Base-by-base conservation (phyloP, 495 filamentous ascomycete genomes). In the Penicillium simplicissimum region DNA sequence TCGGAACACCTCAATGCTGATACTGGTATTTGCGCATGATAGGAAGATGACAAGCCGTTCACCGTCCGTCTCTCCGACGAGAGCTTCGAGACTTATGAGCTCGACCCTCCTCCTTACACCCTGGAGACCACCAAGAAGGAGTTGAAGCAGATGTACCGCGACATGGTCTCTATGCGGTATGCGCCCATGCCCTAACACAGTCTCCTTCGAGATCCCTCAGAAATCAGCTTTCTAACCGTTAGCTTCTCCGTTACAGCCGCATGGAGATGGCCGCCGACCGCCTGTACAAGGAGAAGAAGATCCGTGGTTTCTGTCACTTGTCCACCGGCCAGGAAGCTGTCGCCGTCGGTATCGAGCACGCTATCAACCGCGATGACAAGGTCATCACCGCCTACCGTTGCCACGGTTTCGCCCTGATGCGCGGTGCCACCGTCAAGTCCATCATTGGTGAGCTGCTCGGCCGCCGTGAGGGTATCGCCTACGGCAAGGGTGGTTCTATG, bases 281-380 rank as follows among this genome's bases (percentile, higher is more conserved):
- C 70, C 84, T 98, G 58, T 98, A 98, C 88, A 98, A 98, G 81
- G 92, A 97, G 84, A 98, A 98, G 87, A 96, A 97, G 85, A 97
- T 98, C 73, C 90, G 94, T 61, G 94, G 94, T 80, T 98, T 98
- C 91, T 98, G 94, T 81, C 95, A 98, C 82, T 80, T 98, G 76
- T 98, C 95, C 40, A 95, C 90, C 43, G 95, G 95, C 61, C 95
- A 98, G 82, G 95, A 98, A 83, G 95, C 95, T 59, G 96, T 98
- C 60, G 92, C 96, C 52, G 88, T 91, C 62, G 95, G 95, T 74
- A 97, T 98, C 72, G 95, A 98, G 81, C 92, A 97, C 75, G 93
- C 93, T 61, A 90, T 98, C 76, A 87, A 85, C 65, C 91, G 92
- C 77, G 76, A 87, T 57, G 95, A 98, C 81, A 90, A 96, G 74